These are phyloP conservation scores for Metschnikowia drakensbergensis DNA, from an alignment of 805 yeast species.

Conservation along the genomic window DNA sequence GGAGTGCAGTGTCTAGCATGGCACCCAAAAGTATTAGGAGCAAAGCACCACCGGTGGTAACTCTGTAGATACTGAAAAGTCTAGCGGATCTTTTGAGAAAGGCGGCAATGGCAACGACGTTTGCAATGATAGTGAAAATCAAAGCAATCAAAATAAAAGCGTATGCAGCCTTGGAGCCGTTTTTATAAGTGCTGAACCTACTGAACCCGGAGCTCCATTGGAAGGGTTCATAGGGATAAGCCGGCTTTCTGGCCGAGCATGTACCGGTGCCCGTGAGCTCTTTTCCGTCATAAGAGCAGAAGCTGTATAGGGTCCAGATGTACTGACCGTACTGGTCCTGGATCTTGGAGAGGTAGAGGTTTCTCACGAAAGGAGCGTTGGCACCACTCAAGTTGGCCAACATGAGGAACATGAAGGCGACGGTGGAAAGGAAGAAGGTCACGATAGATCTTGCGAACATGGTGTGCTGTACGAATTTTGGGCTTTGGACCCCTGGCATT, in stretches of 20 bases:
- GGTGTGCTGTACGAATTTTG: neutral
- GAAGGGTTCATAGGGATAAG: slow-evolving; percentile 12
- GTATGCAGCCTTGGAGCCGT: slow-evolving; percentile 12
- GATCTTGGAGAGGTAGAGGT: slow-evolving; percentile 11
- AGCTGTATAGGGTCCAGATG: slow-evolving; percentile 13
- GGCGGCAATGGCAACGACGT: slow-evolving; percentile 3
- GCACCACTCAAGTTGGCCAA: slow-evolving; percentile 15
- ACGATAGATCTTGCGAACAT: slow-evolving; percentile 11
- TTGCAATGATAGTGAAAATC: slow-evolving; percentile 6
- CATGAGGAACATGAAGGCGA: slow-evolving; percentile 13
- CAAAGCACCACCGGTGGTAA: slow-evolving; percentile 5
- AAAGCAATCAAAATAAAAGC: slow-evolving; percentile 8
- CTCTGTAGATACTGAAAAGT: slow-evolving; percentile 5
- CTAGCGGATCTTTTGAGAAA: slow-evolving; percentile 6
- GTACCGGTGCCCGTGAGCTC: slow-evolving; percentile 10
- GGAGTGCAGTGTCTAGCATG: slow-evolving; percentile 9
- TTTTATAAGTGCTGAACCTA: neutral
- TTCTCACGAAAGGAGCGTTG: slow-evolving; percentile 11
- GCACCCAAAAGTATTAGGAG: slow-evolving; percentile 10
- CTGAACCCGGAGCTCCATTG: slow-evolving; percentile 12
- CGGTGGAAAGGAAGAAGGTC: slow-evolving; percentile 13
- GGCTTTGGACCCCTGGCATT: neutral
- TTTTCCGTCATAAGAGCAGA: slow-evolving; percentile 9
- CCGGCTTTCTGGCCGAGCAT: slow-evolving; percentile 10
- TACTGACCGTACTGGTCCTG: slow-evolving; percentile 9